These are phyloP conservation scores for Pascua guehoae DNA, from an alignment of 1,284 basidiomycete species.

Conservation along the genomic window DNA sequence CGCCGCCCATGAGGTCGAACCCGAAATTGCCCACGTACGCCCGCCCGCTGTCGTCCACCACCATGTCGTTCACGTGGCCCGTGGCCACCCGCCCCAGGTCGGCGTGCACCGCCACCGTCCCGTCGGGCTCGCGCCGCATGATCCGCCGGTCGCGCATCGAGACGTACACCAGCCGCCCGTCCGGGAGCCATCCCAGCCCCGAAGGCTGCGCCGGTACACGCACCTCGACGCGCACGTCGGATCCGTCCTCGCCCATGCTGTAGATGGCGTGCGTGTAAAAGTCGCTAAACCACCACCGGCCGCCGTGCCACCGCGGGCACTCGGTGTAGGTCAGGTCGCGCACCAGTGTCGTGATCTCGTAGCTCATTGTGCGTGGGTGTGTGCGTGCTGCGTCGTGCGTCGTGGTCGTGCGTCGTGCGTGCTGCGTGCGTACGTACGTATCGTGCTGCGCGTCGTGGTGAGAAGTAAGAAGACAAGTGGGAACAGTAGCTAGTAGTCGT, in stretches of 20 bases:
- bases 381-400: no score
- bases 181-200: slow-evolving; percentile 8
- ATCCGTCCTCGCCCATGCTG: slow-evolving; percentile 3
- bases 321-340: slow-evolving; percentile 10
- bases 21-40: slow-evolving; percentile 10
- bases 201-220: slow-evolving; percentile 3
- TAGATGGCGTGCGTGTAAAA: slow-evolving; percentile 9
- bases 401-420: no score
- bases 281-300: slow-evolving; percentile 12
- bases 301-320: slow-evolving; percentile 8
- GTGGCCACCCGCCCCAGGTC: background rate
- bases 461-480: no score
- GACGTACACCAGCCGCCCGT: slow-evolving; percentile 1
- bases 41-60: slow-evolving; percentile 3
- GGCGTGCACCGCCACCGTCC: background rate
- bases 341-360: slow-evolving; percentile 2
- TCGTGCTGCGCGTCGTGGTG: no score
- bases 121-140: slow-evolving; percentile 1
- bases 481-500: no score
- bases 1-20: slow-evolving; percentile 9
- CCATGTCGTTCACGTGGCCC: slow-evolving; percentile 8
- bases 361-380: background rate
- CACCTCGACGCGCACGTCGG: slow-evolving; percentile 3
- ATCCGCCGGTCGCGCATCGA: slow-evolving; percentile 10
- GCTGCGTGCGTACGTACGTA: no score